Base-by-base conservation (phyloP, 2,329 filamentous ascomycete species). In the Trichoderma atroviride region DNA sequence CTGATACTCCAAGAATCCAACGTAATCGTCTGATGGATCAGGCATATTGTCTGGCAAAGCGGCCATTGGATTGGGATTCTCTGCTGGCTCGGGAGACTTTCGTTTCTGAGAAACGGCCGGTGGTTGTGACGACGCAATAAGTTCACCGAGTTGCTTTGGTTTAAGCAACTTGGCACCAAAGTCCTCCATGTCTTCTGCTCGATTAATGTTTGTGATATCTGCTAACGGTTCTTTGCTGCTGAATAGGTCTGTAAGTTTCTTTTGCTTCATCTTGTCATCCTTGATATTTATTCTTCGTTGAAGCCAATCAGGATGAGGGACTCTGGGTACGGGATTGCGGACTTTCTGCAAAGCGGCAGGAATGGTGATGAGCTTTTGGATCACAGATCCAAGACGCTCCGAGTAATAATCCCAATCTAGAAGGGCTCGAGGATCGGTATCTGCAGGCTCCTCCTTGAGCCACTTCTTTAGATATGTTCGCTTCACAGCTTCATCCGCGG, bases 351-450 rank as follows among this genome's bases (percentile, higher is more conserved):
- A 85, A 3, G 96, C 96, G 19, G 96, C 96, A 2, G 96, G 96
- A 73, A 99, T 99, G 1, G 96, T 99, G 77, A 99, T 97, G 68
- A 99, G 88, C 79, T 99, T 99, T 81, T 99, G 96, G 63, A 99
- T 96, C 68, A 99, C 96, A 0, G 95, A 98, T 0, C 94, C 95
- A 24, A 99, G 85, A 82, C 96, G 93, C 76, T 99, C 96, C 2
- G 94, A 85, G 78, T 99, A 99, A 80, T 99, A 99, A 73, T 94
- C 88, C 96, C 96, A 99, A 79, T 99, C 96, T 63, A 99, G 90
- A 14, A 99, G 86, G 24, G 89, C 90, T 75, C 96, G 87, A 7
- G 94, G 94, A 78, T 99, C 96, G 79, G 96, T 96, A 77, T 97
- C 92, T 10, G 88, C 85, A 0, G 95, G 94, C 71, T 98, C 95